A percentile compares a stretch with the other conserved stretches of the same genome.
phyloP scores from a whole-genome alignment of 495 filamentous ascomycete species.

The Entonaema liquescens region DNA sequence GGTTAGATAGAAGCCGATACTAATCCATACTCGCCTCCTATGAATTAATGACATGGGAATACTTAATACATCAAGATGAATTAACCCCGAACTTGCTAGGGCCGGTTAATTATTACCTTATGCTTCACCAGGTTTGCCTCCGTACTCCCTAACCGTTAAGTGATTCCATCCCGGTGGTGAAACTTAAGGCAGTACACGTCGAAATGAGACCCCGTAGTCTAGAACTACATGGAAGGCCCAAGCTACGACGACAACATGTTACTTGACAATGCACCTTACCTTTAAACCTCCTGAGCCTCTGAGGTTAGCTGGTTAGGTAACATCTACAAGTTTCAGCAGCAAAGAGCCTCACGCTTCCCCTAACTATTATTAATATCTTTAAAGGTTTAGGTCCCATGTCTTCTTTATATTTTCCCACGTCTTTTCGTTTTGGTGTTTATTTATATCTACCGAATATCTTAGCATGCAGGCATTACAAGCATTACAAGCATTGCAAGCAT shows the following conservation, averaged over 20 bases:
- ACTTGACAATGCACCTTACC: too few species aligned
- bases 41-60: not conserved
- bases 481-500: slow-evolving; percentile 8
- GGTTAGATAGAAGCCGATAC: too few species aligned
- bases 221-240: not conserved
- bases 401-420: not conserved
- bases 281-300: slow-evolving; percentile 10
- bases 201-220: slow-evolving; percentile 20
- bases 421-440: slow-evolving; percentile 4
- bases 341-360: slow-evolving; percentile 22
- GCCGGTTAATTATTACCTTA: not conserved
- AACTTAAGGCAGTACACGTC: slow-evolving; percentile 22
- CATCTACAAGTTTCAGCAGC: slow-evolving; percentile 23
- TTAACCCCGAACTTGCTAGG: not conserved
- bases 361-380: slow-evolving; percentile 2
- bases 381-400: not conserved
- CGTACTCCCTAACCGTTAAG: not conserved
- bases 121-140: not conserved
- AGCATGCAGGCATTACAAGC: slow-evolving; percentile 5
- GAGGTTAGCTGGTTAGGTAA: too few species aligned
- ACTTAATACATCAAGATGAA: not conserved
- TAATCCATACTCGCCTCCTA: too few species aligned
- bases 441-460: slow-evolving; percentile 20
- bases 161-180: slow-evolving; percentile 27
- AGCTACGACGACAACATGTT: not conserved